Evolutionary conservation across 805 yeast genomes (phyloP), one percentile per base, ranked within the genome.

Genomic region (Candida piceae): DNA sequence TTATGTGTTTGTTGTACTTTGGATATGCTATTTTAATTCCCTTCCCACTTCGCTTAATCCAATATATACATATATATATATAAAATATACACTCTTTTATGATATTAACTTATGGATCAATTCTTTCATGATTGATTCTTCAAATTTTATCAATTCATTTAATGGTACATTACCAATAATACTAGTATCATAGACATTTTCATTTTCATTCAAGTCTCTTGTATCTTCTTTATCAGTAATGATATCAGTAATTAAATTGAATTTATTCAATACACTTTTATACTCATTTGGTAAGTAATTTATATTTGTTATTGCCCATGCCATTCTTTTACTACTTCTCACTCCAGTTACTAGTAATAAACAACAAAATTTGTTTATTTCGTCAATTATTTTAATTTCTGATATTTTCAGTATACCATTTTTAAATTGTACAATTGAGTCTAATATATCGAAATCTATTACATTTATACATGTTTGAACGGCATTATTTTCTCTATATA

Each of bases 1-100:
- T 38, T 73, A 53, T 74, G 80, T 67, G 44, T 74, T 41, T 74
- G 80, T 52, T 73, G 76, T 53, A 69, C 79, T 18, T 47, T 74
- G 40, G 78, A 74, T 48, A 68, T 74, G 38, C 35, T 74, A 13
- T 69, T 73, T 45, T 74, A 58, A 53, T 20, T 6, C 6, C 22
- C n/a, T n/a, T n/a, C n/a, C n/a, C n/a, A n/a, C n/a, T n/a, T n/a
- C n/a, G n/a, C n/a, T n/a, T n/a, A n/a, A n/a, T n/a, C n/a, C n/a
- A n/a, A n/a, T n/a, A n/a, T n/a, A n/a, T n/a, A n/a, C n/a, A n/a
- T n/a, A n/a, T n/a, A 21, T 21, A 7, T 21, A 21, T 21, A 21
- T 21, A 7, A 21, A 21, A 7, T 21, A 21, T 21, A 21, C 23
- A 21, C 23, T 7, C 10, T 28, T 20, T 17, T 20, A 20, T 18